Conservation (phyloP, 2,329 filamentous ascomycete genomes). For the Magnaporthiopsis incrustans region DNA sequence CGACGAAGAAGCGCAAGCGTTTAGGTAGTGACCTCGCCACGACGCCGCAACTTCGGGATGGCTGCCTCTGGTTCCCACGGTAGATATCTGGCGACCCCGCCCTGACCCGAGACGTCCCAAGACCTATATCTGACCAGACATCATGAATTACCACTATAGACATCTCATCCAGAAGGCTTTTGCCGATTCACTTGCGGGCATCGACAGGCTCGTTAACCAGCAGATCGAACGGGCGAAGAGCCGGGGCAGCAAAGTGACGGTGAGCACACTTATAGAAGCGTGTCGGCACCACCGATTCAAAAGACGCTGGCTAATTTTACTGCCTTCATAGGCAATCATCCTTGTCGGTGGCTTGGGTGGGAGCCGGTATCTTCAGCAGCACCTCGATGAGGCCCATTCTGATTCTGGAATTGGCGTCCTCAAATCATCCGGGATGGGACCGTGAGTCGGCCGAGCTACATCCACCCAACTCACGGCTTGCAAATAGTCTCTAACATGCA, state of each 20-base stretch:
- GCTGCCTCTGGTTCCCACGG: too few species aligned
- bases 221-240: slow-evolving; percentile 18
- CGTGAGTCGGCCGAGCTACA: neutral
- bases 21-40: too few species aligned
- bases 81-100: too few species aligned
- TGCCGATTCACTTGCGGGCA: neutral
- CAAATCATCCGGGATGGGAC: neutral
- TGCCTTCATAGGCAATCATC: slow-evolving; percentile 21
- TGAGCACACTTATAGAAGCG: slow-evolving; percentile 13
- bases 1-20: too few species aligned
- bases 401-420: neutral
- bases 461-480: too few species aligned
- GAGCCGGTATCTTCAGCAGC: slow-evolving; percentile 19
- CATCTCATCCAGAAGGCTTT: neutral
- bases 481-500: too few species aligned
- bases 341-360: slow-evolving; percentile 31
- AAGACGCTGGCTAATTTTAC: slow-evolving; percentile 9
- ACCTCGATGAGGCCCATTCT: slow-evolving; percentile 9
- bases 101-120: too few species aligned
- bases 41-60: too few species aligned
- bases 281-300: too few species aligned
- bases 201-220: slow-evolving; percentile 14
- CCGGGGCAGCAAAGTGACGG: slow-evolving; percentile 4
- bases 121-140: too few species aligned
- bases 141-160: neutral